phyloP scores from a whole-genome alignment of 768 basidiomycete genomes.

The Lepiota brunneoincarnata region DNA sequence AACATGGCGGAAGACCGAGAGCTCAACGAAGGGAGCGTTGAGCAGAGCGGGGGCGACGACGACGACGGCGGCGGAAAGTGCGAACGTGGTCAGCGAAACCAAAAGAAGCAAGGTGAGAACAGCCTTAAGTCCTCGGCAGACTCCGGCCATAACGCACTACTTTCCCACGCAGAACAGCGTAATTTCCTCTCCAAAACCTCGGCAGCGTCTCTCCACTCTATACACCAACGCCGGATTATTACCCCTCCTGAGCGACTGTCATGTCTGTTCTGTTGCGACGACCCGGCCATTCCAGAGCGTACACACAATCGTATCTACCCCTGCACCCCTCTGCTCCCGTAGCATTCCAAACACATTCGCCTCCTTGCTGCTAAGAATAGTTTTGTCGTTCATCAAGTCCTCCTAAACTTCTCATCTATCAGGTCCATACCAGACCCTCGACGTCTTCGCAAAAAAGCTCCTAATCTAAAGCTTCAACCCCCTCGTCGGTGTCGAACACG shows the following conservation, averaged over 20 bases:
- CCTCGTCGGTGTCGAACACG: neutral
- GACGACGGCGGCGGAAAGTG: conserved; percentile 13
- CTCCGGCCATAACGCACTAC: neutral
- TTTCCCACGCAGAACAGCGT: conserved; percentile 2
- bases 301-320: too few species aligned
- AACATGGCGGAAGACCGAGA: conserved; percentile 22
- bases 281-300: too few species aligned
- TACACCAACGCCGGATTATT: neutral
- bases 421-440: neutral
- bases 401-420: neutral
- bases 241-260: neutral
- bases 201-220: neutral
- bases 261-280: too few species aligned
- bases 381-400: neutral
- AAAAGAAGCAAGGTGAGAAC: conserved; percentile 1
- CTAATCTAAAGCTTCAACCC: neutral
- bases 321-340: too few species aligned
- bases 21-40: conserved; percentile 18
- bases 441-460: neutral
- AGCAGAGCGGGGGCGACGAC: conserved; percentile 14
- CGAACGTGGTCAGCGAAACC: conserved; percentile 6
- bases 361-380: neutral
- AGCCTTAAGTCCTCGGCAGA: conserved; percentile 5
- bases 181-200: neutral
- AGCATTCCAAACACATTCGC: too few species aligned